phyloP scores from a whole-genome alignment of 1,284 basidiomycete species.

The Trichosporon sp. region DNA sequence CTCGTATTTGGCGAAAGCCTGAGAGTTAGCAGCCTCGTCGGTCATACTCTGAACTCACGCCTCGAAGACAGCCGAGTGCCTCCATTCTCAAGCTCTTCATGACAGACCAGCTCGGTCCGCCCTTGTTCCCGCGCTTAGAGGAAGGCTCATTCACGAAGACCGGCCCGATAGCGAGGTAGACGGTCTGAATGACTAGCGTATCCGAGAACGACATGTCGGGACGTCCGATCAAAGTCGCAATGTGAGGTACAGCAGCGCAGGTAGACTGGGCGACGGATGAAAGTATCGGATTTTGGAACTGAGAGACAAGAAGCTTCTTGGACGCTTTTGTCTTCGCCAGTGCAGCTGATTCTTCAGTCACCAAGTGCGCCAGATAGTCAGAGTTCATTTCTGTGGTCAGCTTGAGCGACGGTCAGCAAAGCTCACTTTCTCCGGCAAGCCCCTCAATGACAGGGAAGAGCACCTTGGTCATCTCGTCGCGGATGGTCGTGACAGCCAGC shows the following conservation, averaged over 20 bases:
- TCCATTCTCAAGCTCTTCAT: slow-evolving; percentile 77
- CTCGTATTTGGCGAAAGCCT: slow-evolving; percentile 85
- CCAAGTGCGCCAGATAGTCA: slow-evolving; percentile 56
- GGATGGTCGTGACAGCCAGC: slow-evolving; percentile 66
- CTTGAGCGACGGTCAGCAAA: background rate
- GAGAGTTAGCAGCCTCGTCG: background rate
- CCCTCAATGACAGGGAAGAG: slow-evolving; percentile 85
- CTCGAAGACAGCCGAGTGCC: slow-evolving; percentile 72
- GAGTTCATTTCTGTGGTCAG: slow-evolving; percentile 41
- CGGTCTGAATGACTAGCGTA: slow-evolving; percentile 76
- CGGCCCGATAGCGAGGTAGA: slow-evolving; percentile 85
- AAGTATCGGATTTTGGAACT: slow-evolving; percentile 51
- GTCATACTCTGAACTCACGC: slow-evolving; percentile 53
- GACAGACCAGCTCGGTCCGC: slow-evolving; percentile 41
- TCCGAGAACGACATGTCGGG: slow-evolving; percentile 70
- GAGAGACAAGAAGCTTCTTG: slow-evolving; percentile 12
- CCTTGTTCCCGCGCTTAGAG: slow-evolving; percentile 53
- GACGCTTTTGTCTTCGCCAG: slow-evolving; percentile 26
- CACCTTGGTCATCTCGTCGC: slow-evolving; percentile 70
- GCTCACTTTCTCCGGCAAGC: slow-evolving; percentile 49
- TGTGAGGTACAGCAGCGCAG: slow-evolving; percentile 47
- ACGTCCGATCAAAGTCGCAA: slow-evolving; percentile 44
- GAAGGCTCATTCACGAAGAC: slow-evolving; percentile 75
- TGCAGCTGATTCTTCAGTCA: slow-evolving; percentile 49
- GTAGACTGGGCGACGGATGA: slow-evolving; percentile 62